Evolutionary conservation across 164 flowering plant genomes (phyloP).

Genomic region (Taxillus chinensis): DNA sequence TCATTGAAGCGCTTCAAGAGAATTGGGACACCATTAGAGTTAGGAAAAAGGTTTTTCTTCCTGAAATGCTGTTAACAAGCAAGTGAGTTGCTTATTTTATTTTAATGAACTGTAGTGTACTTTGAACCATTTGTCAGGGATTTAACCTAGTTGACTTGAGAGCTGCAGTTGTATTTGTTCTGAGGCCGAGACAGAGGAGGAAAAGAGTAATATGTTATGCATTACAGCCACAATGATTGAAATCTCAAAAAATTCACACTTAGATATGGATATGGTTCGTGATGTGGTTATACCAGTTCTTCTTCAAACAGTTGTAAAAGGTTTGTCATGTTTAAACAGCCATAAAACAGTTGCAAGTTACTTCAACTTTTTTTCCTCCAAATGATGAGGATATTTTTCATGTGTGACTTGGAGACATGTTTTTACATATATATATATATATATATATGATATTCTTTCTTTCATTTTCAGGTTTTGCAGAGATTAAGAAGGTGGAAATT

Average conservation of each 20-base stretch:
- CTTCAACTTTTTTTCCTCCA: too few relatives aligned
- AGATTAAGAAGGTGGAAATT: constrained; percentile 69
- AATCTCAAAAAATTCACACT: constrained; percentile 13
- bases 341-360: too few relatives aligned
- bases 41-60: constrained; percentile 26
- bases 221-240: constrained; percentile 34
- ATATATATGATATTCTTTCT: neutral
- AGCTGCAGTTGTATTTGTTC: constrained; percentile 36
- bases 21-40: constrained; percentile 16
- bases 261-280: constrained; percentile 27
- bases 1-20: constrained; percentile 38
- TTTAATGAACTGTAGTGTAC: neutral
- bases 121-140: too few relatives aligned
- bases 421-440: neutral
- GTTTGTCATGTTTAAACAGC: constrained; percentile 16
- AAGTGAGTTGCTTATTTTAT: constrained; percentile 30
- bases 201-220: constrained; percentile 25
- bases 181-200: constrained; percentile 12
- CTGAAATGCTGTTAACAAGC: constrained; percentile 33
- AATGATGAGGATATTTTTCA: too few relatives aligned
- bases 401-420: too few relatives aligned
- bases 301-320: constrained; percentile 60
- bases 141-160: constrained; percentile 12
- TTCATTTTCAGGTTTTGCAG: constrained; percentile 46
- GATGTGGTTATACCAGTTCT: constrained; percentile 53